Conservation (phyloP, 768 basidiomycete species). For the Lactarius tabidus region DNA sequence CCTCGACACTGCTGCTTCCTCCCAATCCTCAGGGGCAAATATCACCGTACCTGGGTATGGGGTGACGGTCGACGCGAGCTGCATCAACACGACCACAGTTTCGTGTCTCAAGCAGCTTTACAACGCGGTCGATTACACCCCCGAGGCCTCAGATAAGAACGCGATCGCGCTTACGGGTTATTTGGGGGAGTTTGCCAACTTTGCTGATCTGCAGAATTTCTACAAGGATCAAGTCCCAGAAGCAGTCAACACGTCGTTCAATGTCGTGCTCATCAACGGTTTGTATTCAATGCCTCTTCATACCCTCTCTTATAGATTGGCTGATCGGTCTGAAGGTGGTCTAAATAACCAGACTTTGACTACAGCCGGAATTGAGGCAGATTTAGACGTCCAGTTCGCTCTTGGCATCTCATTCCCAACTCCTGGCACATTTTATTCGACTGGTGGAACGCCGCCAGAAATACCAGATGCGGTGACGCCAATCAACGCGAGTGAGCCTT, state of each 20-base stretch:
- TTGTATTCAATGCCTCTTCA: not conserved
- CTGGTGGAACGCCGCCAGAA: slow-evolving; percentile 28
- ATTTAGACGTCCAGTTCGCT: slow-evolving; percentile 27
- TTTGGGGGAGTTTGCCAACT: slow-evolving; percentile 34
- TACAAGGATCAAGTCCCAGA: slow-evolving; percentile 19
- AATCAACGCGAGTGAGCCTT: slow-evolving; percentile 21
- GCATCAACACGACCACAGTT: slow-evolving; percentile 34
- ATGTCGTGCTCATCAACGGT: slow-evolving; percentile 13
- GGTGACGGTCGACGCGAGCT: no score
- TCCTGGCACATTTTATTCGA: slow-evolving; percentile 27
- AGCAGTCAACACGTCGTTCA: slow-evolving; percentile 21
- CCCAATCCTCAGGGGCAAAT: accelerated
- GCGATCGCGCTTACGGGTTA: slow-evolving; percentile 37
- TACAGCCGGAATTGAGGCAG: slow-evolving; percentile 27
- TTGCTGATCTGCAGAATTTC: slow-evolving; percentile 24
- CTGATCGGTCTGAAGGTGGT: slow-evolving; percentile 18
- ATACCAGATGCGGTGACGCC: slow-evolving; percentile 12
- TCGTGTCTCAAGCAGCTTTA: slow-evolving; percentile 35
- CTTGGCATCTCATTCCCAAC: slow-evolving; percentile 29
- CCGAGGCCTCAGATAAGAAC: slow-evolving; percentile 28
- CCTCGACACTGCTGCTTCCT: not conserved
- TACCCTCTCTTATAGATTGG: not conserved
- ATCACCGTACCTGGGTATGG: slow-evolving; percentile 28
- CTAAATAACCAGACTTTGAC: slow-evolving; percentile 20
- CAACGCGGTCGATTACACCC: slow-evolving; percentile 31